Evolutionary conservation across 2,329 filamentous ascomycete species (phyloP).

Genomic region (Talaromyces sp.): DNA sequence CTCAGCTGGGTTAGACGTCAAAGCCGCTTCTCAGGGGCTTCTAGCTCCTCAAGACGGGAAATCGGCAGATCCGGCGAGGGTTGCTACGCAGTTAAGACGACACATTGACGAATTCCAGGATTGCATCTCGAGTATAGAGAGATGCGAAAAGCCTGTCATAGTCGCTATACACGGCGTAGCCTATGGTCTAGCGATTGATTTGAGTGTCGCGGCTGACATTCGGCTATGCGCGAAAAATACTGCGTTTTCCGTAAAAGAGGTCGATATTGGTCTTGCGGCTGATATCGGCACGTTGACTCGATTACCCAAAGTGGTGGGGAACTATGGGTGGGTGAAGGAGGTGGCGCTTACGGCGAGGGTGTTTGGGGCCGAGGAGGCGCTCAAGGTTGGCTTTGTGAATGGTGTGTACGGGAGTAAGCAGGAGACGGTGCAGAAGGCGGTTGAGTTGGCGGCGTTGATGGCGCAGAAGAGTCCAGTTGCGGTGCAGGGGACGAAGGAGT

Average conservation of each 20-base stretch:
- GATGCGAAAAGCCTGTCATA: conserved; percentile 89
- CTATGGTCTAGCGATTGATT: conserved; percentile 73
- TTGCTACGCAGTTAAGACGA: conserved; percentile 59
- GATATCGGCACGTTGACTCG: conserved; percentile 48
- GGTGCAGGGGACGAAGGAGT: conserved; percentile 80
- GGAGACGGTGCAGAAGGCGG: conserved; percentile 58
- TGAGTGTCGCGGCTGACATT: conserved; percentile 43
- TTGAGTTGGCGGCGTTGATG: conserved; percentile 63
- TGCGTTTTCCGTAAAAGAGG: conserved; percentile 46
- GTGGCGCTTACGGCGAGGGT: conserved; percentile 43
- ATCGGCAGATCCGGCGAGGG: conserved; percentile 61
- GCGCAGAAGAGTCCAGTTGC: conserved; percentile 83
- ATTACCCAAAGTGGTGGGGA: conserved; percentile 46
- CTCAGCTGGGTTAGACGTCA: conserved; percentile 79
- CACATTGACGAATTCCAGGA: conserved; percentile 78
- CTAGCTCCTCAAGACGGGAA: conserved; percentile 20
- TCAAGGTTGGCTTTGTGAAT: conserved; percentile 44
- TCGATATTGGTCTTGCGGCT: conserved; percentile 49
- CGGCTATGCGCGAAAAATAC: conserved; percentile 37
- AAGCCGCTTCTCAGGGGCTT: conserved; percentile 54
- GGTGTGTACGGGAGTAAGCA: conserved; percentile 51
- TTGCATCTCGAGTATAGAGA: conserved; percentile 71
- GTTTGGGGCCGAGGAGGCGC: conserved; percentile 46
- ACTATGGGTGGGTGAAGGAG: conserved; percentile 48
- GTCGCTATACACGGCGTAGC: conserved; percentile 74